Evolutionary conservation across 2,329 filamentous ascomycete genomes (phyloP).

Genomic region (Didymella arachidicola): DNA sequence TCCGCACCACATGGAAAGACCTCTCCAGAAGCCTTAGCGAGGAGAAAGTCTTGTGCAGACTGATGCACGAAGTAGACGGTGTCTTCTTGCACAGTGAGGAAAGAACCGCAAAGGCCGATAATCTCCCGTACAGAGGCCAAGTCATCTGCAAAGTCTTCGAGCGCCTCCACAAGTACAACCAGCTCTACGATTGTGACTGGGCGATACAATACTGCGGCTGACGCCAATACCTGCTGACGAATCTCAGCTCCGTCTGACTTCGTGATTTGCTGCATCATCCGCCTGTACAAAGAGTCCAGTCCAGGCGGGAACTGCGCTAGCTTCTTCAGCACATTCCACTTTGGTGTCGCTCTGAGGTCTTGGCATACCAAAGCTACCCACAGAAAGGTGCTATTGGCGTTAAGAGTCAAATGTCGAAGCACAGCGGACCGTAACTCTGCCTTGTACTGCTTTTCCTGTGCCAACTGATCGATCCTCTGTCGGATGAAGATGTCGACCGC

Average conservation of each 20-base stretch:
- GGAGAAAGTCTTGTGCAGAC: not conserved
- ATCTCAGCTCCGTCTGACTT: not conserved
- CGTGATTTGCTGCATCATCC: not conserved
- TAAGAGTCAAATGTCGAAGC: not conserved
- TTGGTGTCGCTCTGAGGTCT: not conserved
- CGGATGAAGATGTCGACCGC: not conserved
- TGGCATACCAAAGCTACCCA: not conserved
- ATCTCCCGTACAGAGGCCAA: not conserved
- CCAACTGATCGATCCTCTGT: not conserved
- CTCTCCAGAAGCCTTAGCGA: not conserved
- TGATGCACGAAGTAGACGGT: not conserved
- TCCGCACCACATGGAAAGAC: not conserved
- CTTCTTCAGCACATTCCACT: not conserved
- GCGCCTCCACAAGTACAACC: not conserved
- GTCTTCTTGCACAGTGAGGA: not conserved
- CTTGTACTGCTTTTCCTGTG: not conserved
- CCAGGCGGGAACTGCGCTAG: not conserved
- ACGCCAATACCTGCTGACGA: not conserved
- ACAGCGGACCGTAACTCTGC: not conserved
- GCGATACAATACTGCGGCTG: not conserved
- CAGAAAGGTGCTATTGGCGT: not conserved
- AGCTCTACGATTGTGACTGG: not conserved
- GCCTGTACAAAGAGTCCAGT: not conserved
- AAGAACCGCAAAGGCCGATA: not conserved
- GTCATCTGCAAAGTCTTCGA: not conserved